Evolutionary conservation across 192 early-diverging fungal genomes (phyloP).

Genomic region (Allomyces arbusculus): DNA sequence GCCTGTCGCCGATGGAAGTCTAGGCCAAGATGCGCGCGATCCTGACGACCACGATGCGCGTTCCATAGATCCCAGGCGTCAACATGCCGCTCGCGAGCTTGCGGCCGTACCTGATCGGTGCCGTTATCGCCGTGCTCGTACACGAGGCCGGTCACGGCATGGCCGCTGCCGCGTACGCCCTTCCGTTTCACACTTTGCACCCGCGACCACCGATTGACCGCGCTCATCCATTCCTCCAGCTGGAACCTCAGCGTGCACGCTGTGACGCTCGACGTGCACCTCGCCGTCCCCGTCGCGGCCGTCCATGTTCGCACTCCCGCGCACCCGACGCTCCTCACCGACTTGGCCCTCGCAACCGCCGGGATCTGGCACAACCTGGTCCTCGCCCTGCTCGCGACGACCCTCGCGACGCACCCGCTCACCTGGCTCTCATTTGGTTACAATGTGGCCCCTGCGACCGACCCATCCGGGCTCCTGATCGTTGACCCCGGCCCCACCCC

Average conservation of each 20-base stretch:
- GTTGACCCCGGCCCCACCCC: too few species aligned
- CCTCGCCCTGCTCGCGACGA: neutral
- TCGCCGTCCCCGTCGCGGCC: neutral
- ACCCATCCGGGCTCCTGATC: too few species aligned
- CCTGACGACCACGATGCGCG: neutral
- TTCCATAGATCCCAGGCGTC: neutral
- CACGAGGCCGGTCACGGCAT: neutral
- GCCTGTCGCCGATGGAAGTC: neutral
- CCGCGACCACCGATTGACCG: too few species aligned
- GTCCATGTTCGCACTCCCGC: neutral
- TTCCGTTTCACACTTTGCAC: neutral
- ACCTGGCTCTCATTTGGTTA: neutral
- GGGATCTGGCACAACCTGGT: neutral
- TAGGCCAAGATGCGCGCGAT: neutral
- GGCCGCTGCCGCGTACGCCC: neutral
- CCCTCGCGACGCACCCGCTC: neutral
- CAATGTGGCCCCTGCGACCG: too few species aligned
- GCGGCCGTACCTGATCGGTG: neutral
- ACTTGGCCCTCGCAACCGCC: neutral
- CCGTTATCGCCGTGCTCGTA: neutral
- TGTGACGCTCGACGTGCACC: neutral
- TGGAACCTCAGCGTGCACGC: neutral
- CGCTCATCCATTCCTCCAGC: neutral
- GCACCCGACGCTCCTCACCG: neutral
- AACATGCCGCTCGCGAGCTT: neutral